Conservation (phyloP, 1,139 yeast species). For the Blastobotrys buckinghamii region DNA sequence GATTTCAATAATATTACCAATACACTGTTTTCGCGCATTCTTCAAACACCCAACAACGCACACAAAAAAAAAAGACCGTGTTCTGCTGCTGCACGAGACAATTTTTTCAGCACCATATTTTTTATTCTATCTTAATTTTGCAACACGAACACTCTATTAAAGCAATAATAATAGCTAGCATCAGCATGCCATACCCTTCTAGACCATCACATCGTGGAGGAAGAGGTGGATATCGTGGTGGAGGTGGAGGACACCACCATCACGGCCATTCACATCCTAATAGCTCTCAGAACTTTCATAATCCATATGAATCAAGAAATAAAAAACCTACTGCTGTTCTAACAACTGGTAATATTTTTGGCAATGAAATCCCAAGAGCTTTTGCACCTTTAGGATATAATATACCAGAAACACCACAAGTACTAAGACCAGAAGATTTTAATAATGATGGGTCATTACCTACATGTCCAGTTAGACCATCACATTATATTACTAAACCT, state of each 20-base stretch:
- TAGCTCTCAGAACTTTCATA: background rate
- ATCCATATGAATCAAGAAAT: background rate
- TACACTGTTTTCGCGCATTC: no score
- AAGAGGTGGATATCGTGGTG: background rate
- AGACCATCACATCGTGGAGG: background rate
- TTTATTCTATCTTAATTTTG: background rate
- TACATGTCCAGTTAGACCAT: slow-evolving; percentile 22
- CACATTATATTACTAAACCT: slow-evolving; percentile 21
- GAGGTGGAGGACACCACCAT: background rate
- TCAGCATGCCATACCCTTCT: background rate
- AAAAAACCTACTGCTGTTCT: slow-evolving; percentile 4
- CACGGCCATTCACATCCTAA: background rate
- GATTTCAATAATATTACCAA: no score
- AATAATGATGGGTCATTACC: slow-evolving; percentile 26
- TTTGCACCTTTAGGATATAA: slow-evolving; percentile 30
- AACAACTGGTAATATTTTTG: slow-evolving; percentile 23
- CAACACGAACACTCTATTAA: background rate
- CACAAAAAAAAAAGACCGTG: no score
- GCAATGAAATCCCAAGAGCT: slow-evolving; percentile 28
- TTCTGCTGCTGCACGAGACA: no score
- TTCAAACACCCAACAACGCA: no score
- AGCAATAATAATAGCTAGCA: background rate
- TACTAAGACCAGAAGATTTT: slow-evolving; percentile 24
- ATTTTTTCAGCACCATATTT: no score
- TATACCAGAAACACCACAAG: slow-evolving; percentile 20